Evolutionary conservation across 2,329 filamentous ascomycete genomes (phyloP).

Genomic region (Beauveria sp.): DNA sequence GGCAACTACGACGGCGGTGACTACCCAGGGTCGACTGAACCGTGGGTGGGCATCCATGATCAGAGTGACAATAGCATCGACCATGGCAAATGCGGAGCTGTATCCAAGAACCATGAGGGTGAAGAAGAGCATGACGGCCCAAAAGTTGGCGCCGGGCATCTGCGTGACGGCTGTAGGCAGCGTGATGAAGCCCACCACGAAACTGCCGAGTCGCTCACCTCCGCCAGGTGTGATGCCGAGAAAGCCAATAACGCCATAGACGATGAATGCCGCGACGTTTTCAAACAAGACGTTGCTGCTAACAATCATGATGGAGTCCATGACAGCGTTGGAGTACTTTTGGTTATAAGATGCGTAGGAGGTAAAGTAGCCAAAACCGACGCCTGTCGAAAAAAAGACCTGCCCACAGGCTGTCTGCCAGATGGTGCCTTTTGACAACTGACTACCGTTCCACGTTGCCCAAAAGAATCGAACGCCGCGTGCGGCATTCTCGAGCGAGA

Average conservation of each 20-base stretch:
- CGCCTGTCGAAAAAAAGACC: constrained; percentile 52
- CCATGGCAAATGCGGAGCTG: constrained; percentile 51
- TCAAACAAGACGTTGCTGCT: constrained; percentile 49
- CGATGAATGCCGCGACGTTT: constrained; percentile 39
- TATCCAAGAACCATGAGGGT: constrained; percentile 51
- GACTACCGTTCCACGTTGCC: constrained; percentile 37
- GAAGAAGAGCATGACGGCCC: constrained; percentile 51
- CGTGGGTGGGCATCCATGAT: constrained; percentile 44
- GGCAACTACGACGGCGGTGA: constrained; percentile 38
- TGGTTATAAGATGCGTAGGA: constrained; percentile 52
- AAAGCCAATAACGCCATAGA: constrained; percentile 49
- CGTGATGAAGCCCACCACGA: constrained; percentile 51
- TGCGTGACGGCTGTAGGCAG: constrained; percentile 47
- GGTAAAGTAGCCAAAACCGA: constrained; percentile 52
- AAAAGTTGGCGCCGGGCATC: constrained; percentile 50
- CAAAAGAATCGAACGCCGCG: constrained; percentile 42
- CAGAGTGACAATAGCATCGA: constrained; percentile 48
- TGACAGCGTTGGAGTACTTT: constrained; percentile 49
- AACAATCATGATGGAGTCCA: constrained; percentile 49
- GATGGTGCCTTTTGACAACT: constrained; percentile 42
- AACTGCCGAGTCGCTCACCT: constrained; percentile 40
- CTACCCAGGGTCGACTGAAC: constrained; percentile 37
- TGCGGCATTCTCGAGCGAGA: constrained; percentile 45
- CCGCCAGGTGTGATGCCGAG: constrained; percentile 28
- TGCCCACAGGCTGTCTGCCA: constrained; percentile 55